phyloP scores from a whole-genome alignment of 2,329 filamentous ascomycete species.

The Calonectria naviculata region DNA sequence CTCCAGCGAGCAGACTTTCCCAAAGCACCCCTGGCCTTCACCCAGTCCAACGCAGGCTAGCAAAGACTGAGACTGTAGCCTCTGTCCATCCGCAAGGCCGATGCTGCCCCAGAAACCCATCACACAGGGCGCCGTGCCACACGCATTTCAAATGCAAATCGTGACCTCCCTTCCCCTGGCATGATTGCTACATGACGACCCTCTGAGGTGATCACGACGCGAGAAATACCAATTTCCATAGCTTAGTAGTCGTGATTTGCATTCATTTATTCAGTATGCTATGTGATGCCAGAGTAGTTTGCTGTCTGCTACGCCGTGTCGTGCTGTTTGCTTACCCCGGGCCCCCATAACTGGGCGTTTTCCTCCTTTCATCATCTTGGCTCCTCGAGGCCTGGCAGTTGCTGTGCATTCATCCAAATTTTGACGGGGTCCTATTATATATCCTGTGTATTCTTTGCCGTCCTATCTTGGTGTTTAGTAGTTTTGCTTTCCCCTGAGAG shows the following conservation, averaged over 20 bases:
- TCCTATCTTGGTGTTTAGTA: neutral
- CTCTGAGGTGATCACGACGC: neutral
- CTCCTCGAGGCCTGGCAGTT: conserved; percentile 42
- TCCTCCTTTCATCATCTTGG: conserved; percentile 9
- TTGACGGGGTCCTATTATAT: conserved; percentile 37
- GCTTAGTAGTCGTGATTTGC: neutral
- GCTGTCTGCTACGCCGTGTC: neutral
- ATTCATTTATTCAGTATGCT: conserved; percentile 11
- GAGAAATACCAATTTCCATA: neutral
- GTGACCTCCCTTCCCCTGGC: neutral
- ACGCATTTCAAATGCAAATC: neutral
- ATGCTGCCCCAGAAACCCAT: neutral
- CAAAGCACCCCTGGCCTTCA: neutral
- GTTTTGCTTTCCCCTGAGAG: neutral
- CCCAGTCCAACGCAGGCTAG: neutral
- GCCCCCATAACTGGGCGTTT: neutral
- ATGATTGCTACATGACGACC: neutral
- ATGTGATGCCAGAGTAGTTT: neutral
- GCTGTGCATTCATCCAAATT: conserved; percentile 46
- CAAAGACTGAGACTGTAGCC: neutral
- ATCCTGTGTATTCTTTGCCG: conserved; percentile 3
- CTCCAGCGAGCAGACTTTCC: neutral
- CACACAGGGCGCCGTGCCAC: neutral
- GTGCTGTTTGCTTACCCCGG: neutral
- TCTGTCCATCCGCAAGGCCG: neutral